Percentiles rank a stretch among this genome's conserved stretches.
These are phyloP conservation scores for Sungouiozyma intestinalis DNA, from an alignment of 805 yeast genomes.

Conservation along the genomic window DNA sequence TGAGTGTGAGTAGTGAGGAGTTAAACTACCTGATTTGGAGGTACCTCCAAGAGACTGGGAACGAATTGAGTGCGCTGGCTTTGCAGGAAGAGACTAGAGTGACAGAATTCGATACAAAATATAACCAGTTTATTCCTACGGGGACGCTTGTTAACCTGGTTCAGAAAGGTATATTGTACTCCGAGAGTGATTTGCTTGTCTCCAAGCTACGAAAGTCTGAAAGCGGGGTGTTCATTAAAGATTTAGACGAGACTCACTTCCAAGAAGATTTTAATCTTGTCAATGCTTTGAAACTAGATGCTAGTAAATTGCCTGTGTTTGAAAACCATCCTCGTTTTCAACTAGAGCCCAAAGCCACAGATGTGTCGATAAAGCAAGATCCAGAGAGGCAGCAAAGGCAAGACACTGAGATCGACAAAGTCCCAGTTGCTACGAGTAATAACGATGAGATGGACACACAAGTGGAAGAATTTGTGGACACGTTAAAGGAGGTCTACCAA, in stretches of 20 bases:
- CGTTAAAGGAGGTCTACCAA: conserved; percentile 30
- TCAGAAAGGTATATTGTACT: conserved; percentile 75
- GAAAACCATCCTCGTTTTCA: conserved; percentile 27
- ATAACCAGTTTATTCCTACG: conserved; percentile 47
- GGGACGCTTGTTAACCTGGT: conserved; percentile 76
- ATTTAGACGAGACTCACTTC: conserved; percentile 15
- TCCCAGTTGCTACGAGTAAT: conserved; percentile 1
- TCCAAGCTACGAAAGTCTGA: neutral
- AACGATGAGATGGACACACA: conserved; percentile 1
- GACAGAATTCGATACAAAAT: conserved; percentile 42
- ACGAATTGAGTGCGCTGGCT: conserved; percentile 68
- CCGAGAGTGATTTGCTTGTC: conserved; percentile 55
- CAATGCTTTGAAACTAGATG: conserved; percentile 41
- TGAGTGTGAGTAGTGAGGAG: conserved; percentile 78
- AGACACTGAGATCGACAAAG: conserved; percentile 4
- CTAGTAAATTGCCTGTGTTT: conserved; percentile 24
- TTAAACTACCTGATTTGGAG: conserved; percentile 89
- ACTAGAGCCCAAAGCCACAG: conserved; percentile 13
- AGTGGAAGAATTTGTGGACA: conserved; percentile 20
- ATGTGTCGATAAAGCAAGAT: no score
- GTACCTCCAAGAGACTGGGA: conserved; percentile 77
- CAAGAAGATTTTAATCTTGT: conserved; percentile 39
- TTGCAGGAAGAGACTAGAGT: conserved; percentile 65
- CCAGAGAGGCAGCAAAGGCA: no score
- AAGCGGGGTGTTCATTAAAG: conserved; percentile 18